Base-by-base conservation (phyloP, 495 filamentous ascomycete genomes). In the Xylaria nigripes region DNA sequence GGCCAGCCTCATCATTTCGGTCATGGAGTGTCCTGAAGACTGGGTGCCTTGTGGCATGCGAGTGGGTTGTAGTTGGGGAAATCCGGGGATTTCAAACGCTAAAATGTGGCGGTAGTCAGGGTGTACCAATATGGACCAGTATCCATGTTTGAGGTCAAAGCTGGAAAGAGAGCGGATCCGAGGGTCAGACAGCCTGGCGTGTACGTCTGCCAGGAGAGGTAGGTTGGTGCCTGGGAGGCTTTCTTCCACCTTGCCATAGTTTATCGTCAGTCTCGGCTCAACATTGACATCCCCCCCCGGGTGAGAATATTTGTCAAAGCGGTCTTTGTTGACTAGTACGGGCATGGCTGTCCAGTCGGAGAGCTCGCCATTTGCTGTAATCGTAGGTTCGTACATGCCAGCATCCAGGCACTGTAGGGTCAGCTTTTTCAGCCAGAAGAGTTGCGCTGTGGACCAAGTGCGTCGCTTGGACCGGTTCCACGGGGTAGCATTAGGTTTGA, bases 41-140 rank as follows among this genome's bases (percentile, higher is more conserved):
- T 49, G 46, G 2, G 24, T 12, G 16, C 46, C 46, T 23, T 49
- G 46, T 2, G 46, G 46, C 46, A 49, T 49, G n/a, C 46, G 30
- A 15, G 46, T 49, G 6, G 46, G 46, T 19, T 49, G 27, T 5
- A 49, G 12, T 23, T 49, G 46, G 1, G 46, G 46, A 19, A 32
- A 32, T 34, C 46, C 29, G 10, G 27, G 46, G 9, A 49, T 23
- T 3, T 36, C 25, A 23, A 49, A 49, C 4, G 46, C 46, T 2
- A 49, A 19, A 16, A 34, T 7, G 29, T 49, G 27, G 16, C 46
- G 3, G 18, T 19, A 9, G n/a, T 49, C 46, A 15, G 46, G 46
- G 16, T 49, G 27, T 1, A 49, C 46, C 2, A 34, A 12, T 12
- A 49, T 49, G 1, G 25, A 32, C 46, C 46, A 49, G 27, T 49